Percentiles rank a stretch among this genome's conserved stretches.
These are phyloP conservation scores for Apiospora hydei DNA, from an alignment of 2,329 filamentous ascomycete genomes.

Conservation along the genomic window DNA sequence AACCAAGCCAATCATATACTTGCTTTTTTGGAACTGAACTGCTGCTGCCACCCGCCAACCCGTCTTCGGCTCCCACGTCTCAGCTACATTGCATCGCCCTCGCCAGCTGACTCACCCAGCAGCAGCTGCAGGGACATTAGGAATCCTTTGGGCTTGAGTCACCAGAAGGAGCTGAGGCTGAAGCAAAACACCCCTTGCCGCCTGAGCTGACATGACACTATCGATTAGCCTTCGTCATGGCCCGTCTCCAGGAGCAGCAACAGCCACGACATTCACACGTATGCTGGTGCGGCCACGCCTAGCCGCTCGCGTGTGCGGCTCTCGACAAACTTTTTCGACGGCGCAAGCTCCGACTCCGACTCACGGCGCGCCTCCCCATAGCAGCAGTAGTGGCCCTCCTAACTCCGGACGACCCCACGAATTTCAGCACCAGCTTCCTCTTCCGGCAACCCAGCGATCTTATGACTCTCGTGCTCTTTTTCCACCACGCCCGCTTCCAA, in stretches of 20 bases:
- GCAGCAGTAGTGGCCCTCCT: conserved; percentile 2
- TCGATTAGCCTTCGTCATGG: conserved; percentile 17
- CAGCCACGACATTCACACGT: not conserved
- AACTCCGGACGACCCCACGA: conserved; percentile 6
- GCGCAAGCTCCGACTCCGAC: conserved; percentile 16
- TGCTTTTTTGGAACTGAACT: not conserved
- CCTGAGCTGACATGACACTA: conserved; percentile 22
- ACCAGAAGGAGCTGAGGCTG: not conserved
- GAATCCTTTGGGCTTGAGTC: not conserved
- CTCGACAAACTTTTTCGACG: conserved; percentile 21
- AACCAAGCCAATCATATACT: not conserved
- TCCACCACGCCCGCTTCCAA: not conserved
- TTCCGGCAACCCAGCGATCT: conserved; percentile 4
- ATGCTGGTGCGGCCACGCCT: not conserved
- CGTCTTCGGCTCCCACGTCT: not conserved
- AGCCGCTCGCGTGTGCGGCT: conserved; percentile 6
- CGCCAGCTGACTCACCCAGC: not conserved
- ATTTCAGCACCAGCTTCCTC: conserved; percentile 16
- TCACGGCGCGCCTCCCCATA: not conserved
- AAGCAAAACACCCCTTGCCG: not conserved
- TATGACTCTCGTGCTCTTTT: conserved; percentile 15
- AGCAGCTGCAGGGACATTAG: conserved; percentile 25
- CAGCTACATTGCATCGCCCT: not conserved
- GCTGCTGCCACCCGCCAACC: not conserved
- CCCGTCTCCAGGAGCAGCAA: conserved; percentile 7